These are phyloP conservation scores for Ramularia collo-cygni DNA, from an alignment of 2,329 filamentous ascomycete species.

Conservation along the genomic window DNA sequence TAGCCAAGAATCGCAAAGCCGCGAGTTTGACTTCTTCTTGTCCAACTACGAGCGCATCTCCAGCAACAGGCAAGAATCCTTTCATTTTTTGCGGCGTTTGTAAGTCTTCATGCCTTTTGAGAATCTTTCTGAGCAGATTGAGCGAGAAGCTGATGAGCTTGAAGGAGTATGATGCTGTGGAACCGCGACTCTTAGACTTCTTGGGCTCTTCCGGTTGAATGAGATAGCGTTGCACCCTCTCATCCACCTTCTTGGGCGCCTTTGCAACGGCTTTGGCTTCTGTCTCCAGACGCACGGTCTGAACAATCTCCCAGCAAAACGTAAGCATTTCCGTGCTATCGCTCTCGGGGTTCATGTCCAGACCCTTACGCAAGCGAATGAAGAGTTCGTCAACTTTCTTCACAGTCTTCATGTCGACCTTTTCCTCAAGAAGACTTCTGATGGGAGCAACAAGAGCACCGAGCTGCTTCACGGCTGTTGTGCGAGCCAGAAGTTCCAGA, in stretches of 20 bases:
- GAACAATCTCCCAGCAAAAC: conserved; percentile 91
- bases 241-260: conserved; percentile 8
- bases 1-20: conserved; percentile 74
- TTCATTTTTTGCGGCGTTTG: conserved; percentile 71
- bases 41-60: conserved; percentile 73
- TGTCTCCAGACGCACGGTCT: conserved; percentile 60
- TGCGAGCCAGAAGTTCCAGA: conserved; percentile 85
- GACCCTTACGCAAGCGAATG: conserved; percentile 71
- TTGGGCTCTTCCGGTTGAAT: conserved; percentile 70
- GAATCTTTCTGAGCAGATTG: conserved; percentile 75
- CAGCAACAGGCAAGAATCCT: conserved; percentile 82
- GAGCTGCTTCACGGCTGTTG: conserved; percentile 66
- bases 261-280: conserved; percentile 13
- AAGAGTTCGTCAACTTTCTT: conserved; percentile 88
- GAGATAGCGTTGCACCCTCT: conserved; percentile 49
- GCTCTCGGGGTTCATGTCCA: conserved; percentile 73
- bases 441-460: conserved; percentile 72
- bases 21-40: conserved; percentile 93
- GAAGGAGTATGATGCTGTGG: conserved; percentile 71
- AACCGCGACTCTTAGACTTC: conserved; percentile 49
- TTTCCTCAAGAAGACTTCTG: conserved; percentile 71
- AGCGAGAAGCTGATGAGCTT: conserved; percentile 85
- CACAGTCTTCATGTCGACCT: conserved; percentile 72
- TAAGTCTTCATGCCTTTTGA: conserved; percentile 77
- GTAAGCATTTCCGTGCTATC: conserved; percentile 76